Percentiles rank a stretch among this genome's conserved stretches.
Conservation (phyloP, 23 red algal genomes). For the Chondrus crispus region DNA sequence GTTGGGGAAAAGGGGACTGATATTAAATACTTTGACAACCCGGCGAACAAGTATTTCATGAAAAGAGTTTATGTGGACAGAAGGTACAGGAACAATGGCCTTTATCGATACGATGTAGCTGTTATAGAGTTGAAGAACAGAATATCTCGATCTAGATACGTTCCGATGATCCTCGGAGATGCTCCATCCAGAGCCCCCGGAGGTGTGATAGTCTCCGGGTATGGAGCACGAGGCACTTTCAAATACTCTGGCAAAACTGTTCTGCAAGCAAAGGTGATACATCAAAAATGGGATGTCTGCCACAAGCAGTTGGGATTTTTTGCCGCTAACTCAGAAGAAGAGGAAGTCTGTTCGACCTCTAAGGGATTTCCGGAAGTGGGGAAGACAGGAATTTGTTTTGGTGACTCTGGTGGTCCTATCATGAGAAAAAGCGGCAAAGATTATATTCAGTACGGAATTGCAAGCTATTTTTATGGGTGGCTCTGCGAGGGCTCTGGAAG, state of each 20-base stretch:
- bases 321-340: neutral
- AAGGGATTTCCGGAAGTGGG: neutral
- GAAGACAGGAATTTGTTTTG: slow-evolving; percentile 26
- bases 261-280: neutral
- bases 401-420: slow-evolving; percentile 34
- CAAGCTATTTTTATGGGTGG: slow-evolving; percentile 30
- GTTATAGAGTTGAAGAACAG: neutral
- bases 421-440: neutral
- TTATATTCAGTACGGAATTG: slow-evolving; percentile 21
- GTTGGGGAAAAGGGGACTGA: slow-evolving; percentile 1
- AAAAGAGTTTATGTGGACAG: slow-evolving; percentile 25
- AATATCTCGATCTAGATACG: neutral
- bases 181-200: neutral
- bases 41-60: slow-evolving; percentile 30
- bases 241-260: neutral
- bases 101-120: slow-evolving; percentile 16
- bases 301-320: neutral
- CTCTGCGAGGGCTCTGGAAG: neutral
- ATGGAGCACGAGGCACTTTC: neutral
- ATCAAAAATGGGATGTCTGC: slow-evolving; percentile 10
- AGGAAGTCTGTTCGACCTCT: slow-evolving; percentile 25
- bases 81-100: neutral
- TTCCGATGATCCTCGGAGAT: neutral
- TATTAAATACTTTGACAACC: neutral
- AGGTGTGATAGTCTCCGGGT: neutral